Conservation (phyloP, 2,329 filamentous ascomycete species). For the Penicillium sp. region DNA sequence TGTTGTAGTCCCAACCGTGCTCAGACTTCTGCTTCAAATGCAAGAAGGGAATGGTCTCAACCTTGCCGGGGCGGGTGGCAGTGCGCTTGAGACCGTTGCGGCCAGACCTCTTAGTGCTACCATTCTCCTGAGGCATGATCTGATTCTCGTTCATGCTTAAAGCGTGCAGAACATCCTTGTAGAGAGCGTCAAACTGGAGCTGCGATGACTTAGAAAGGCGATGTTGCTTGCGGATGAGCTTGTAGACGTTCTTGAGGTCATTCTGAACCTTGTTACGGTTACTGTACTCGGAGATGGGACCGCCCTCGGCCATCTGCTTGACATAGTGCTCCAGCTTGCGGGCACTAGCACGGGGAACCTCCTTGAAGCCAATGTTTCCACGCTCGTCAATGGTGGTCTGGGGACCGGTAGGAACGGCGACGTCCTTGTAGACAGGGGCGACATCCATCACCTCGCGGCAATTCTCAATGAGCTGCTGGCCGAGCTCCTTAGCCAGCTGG, state of each 20-base stretch:
- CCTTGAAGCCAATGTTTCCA: conserved; percentile 89
- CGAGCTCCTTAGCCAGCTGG: conserved; percentile 92
- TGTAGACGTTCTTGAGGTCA: conserved; percentile 92
- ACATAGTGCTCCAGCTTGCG: conserved; percentile 98
- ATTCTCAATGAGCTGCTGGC: conserved; percentile 91
- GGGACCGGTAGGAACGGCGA: conserved; percentile 85
- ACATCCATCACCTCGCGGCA: conserved; percentile 86
- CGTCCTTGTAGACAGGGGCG: conserved; percentile 92
- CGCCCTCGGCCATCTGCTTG: conserved; percentile 95
- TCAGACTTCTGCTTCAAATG: conserved; percentile 97
- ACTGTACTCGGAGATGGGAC: conserved; percentile 97
- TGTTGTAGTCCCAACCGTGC: conserved; percentile 98
- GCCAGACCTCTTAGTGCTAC: conserved; percentile 57
- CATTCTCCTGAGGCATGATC: conserved; percentile 85
- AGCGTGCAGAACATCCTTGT: conserved; percentile 90
- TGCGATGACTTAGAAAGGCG: conserved; percentile 95
- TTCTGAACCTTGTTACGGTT: conserved; percentile 98
- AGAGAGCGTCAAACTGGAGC: conserved; percentile 91
- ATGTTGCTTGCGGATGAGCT: conserved; percentile 97
- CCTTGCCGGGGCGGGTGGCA: conserved; percentile 73
- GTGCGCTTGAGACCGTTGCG: conserved; percentile 51
- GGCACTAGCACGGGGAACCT: conserved; percentile 80
- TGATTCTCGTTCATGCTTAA: conserved; percentile 97
- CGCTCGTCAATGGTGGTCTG: conserved; percentile 88
- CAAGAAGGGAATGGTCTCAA: conserved; percentile 96